Evolutionary conservation across 768 basidiomycete genomes (phyloP).

Genomic region (Holtermannia corniformis): DNA sequence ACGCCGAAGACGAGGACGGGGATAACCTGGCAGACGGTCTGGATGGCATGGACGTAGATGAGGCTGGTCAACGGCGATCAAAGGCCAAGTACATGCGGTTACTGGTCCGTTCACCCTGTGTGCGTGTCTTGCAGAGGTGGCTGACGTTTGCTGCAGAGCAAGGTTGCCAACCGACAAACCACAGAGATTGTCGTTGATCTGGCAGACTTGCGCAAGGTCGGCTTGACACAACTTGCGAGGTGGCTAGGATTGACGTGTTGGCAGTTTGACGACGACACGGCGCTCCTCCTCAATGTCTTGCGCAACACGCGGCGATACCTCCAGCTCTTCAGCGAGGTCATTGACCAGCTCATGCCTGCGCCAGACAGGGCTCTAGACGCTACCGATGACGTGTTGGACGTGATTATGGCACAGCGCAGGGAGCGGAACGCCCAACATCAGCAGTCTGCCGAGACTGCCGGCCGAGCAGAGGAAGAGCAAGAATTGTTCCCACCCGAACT

Average conservation of each 20-base stretch:
- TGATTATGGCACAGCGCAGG: conserved; percentile 85
- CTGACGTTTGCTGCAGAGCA: conserved; percentile 9
- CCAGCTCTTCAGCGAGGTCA: conserved; percentile 73
- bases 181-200: conserved; percentile 80
- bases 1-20: conserved; percentile 24
- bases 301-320: conserved; percentile 84
- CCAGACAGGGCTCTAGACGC: conserved; percentile 84
- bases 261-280: conserved; percentile 52
- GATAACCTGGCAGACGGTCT: conserved; percentile 52
- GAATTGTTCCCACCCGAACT: conserved; percentile 82
- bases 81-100: conserved; percentile 40
- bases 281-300: conserved; percentile 65
- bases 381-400: conserved; percentile 89
- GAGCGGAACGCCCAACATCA: conserved; percentile 67
- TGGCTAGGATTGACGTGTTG: conserved; percentile 44
- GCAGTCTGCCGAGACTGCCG: conserved; percentile 18
- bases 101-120: conserved; percentile 10
- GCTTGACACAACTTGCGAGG: conserved; percentile 28
- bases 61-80: conserved; percentile 9
- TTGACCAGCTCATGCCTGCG: conserved; percentile 79
- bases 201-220: conserved; percentile 70
- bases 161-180: conserved; percentile 80
- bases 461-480: conserved; percentile 51
- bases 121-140: too few relatives aligned
- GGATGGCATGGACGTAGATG: conserved; percentile 50